Evolutionary conservation across 1,284 basidiomycete genomes (phyloP).

Genomic region (Tilletiopsis washingtonensis): DNA sequence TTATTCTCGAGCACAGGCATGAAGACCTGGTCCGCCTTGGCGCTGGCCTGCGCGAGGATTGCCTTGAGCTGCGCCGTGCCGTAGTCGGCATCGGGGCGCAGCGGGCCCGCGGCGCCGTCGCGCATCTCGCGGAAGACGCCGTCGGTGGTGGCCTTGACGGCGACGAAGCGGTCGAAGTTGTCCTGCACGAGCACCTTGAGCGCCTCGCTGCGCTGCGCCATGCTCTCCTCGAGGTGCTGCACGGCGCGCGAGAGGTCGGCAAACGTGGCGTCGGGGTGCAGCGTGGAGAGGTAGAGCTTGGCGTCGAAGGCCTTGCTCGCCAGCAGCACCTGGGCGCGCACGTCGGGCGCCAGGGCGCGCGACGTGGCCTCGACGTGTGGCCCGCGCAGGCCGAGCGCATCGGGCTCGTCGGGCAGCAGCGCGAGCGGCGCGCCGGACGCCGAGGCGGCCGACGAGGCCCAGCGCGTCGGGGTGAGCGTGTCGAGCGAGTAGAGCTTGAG

Average conservation of each 20-base stretch:
- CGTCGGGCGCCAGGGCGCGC: slow-evolving; percentile 17
- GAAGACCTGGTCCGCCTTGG: slow-evolving; percentile 91
- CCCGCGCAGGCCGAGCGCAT: slow-evolving; percentile 47
- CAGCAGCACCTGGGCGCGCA: slow-evolving; percentile 32
- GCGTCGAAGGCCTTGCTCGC: slow-evolving; percentile 91
- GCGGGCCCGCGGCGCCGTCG: slow-evolving; percentile 61
- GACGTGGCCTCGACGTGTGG: slow-evolving; percentile 49
- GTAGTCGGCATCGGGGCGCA: slow-evolving; percentile 69
- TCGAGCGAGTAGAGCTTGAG: slow-evolving; percentile 48
- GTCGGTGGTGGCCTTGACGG: slow-evolving; percentile 92
- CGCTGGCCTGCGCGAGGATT: slow-evolving; percentile 54
- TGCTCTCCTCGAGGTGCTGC: slow-evolving; percentile 27
- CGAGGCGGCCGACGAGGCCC: slow-evolving; percentile 14
- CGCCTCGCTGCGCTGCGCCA: slow-evolving; percentile 65
- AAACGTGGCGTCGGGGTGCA: slow-evolving; percentile 93
- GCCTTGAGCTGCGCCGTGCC: slow-evolving; percentile 74
- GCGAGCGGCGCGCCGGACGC: too few species aligned
- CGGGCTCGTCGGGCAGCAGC: slow-evolving; percentile 29
- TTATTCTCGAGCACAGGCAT: slow-evolving; percentile 92
- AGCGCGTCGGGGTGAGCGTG: slow-evolving; percentile 44
- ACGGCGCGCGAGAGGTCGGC: slow-evolving; percentile 63
- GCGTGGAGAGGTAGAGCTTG: slow-evolving; percentile 79
- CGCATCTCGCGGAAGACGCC: slow-evolving; percentile 84
- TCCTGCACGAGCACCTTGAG: slow-evolving; percentile 91
- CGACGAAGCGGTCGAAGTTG: slow-evolving; percentile 95